A percentile compares a stretch with the other conserved stretches of the same genome.
These are phyloP conservation scores for Ganoderma meredithae DNA, from an alignment of 1,284 basidiomycete species.

Conservation along the genomic window DNA sequence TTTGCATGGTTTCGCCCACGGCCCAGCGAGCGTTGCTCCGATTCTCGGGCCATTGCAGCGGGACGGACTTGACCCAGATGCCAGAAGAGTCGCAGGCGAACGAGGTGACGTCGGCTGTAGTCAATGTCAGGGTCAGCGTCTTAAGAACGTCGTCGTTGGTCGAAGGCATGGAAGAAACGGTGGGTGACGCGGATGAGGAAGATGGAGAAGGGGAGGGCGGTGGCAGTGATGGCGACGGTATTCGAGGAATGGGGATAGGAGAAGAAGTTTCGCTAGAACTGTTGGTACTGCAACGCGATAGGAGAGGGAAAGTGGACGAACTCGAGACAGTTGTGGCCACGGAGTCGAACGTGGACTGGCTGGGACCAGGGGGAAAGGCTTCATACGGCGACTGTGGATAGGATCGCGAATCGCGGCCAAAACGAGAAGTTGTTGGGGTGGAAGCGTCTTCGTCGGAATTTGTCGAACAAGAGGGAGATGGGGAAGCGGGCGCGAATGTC, in stretches of 20 bases:
- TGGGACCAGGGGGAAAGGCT: constrained; percentile 20
- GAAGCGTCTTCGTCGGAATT: constrained; percentile 22
- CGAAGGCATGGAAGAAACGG: constrained; percentile 38
- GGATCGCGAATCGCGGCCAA: constrained; percentile 18
- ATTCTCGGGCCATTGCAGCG: constrained; percentile 73
- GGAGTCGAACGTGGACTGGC: constrained; percentile 34
- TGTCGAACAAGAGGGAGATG: constrained; percentile 17
- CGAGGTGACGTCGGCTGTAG: constrained; percentile 59
- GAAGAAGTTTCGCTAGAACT: constrained; percentile 9
- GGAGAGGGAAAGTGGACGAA: constrained; percentile 28
- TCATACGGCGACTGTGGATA: constrained; percentile 23
- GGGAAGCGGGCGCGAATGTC: constrained; percentile 25
- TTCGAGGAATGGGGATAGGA: constrained; percentile 26
- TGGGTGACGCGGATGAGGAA: constrained; percentile 43
- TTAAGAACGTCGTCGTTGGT: constrained; percentile 44
- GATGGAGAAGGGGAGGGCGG: constrained; percentile 43
- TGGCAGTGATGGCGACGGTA: constrained; percentile 27
- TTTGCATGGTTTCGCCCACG: constrained; percentile 76
- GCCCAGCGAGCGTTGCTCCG: constrained; percentile 77
- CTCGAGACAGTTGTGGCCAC: constrained; percentile 20
- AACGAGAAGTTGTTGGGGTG: constrained; percentile 26
- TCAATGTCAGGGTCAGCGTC: constrained; percentile 57
- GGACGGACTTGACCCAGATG: constrained; percentile 67
- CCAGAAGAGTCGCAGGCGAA: constrained; percentile 63
- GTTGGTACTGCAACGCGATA: constrained; percentile 26